A percentile compares a stretch with the other conserved stretches of the same genome.
Conservation (phyloP, 1,139 yeast genomes). For the Zygosaccharomyces sapae region DNA sequence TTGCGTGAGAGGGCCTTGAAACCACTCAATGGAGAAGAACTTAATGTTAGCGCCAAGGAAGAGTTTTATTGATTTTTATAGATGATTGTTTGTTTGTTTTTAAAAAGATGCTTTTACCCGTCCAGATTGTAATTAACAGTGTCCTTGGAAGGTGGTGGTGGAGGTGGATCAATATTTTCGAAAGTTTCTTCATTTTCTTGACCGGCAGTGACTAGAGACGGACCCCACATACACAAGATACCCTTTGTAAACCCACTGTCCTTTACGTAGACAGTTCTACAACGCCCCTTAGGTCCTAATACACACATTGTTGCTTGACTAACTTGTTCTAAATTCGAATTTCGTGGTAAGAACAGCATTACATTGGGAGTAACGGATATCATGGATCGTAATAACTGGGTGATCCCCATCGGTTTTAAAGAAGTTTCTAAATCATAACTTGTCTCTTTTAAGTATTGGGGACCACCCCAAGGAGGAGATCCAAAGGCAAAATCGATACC, state of each 20-base stretch:
- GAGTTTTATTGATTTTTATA: constrained; percentile 2
- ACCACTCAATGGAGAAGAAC: constrained; percentile 9
- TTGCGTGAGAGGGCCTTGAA: constrained; percentile 42
- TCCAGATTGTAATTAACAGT: constrained; percentile 21
- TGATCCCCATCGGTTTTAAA: constrained; percentile 48
- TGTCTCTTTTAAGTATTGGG: constrained; percentile 48
- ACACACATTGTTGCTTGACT: constrained; percentile 44
- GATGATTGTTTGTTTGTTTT: background rate
- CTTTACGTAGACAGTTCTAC: constrained; percentile 48
- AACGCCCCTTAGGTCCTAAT: constrained; percentile 44
- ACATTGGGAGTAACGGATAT: constrained; percentile 48
- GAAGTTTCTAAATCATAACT: constrained; percentile 45
- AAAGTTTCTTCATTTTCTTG: constrained; percentile 7
- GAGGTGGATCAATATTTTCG: background rate
- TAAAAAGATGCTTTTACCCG: constrained; percentile 15
- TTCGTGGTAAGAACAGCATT: constrained; percentile 70
- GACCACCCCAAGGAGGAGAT: constrained; percentile 99
- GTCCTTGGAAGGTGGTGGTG: background rate
- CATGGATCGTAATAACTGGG: constrained; percentile 44
- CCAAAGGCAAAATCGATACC: constrained; percentile 65
- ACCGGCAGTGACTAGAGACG: constrained; percentile 23
- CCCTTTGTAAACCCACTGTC: constrained; percentile 50
- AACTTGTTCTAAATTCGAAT: constrained; percentile 57
- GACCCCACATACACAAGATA: constrained; percentile 58
- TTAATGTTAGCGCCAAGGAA: constrained; percentile 6